These are phyloP conservation scores for Ascochyta pisi DNA, from an alignment of 2,329 filamentous ascomycete species.

Conservation along the genomic window DNA sequence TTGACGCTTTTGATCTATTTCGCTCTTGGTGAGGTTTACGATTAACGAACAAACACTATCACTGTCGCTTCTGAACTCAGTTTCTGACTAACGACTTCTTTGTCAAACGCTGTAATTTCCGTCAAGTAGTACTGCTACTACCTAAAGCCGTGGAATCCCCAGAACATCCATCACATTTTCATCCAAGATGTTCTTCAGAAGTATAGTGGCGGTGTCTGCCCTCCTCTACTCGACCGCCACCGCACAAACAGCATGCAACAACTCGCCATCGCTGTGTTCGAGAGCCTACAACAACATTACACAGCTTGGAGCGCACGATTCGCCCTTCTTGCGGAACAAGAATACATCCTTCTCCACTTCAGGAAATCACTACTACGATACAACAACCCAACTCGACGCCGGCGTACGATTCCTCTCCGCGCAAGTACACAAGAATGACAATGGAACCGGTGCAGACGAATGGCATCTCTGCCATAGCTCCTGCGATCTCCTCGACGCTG, in stretches of 20 bases:
- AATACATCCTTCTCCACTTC: slow-evolving; percentile 67
- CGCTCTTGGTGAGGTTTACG: slow-evolving; percentile 5
- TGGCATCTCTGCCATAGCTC: slow-evolving; percentile 74
- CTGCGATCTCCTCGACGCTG: slow-evolving; percentile 73
- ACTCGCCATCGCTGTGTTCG: slow-evolving; percentile 75
- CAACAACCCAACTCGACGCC: slow-evolving; percentile 71
- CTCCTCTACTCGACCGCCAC: slow-evolving; percentile 37
- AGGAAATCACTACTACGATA: slow-evolving; percentile 78
- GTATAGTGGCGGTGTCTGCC: slow-evolving; percentile 33
- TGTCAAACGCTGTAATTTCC: not conserved
- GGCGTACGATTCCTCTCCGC: slow-evolving; percentile 75
- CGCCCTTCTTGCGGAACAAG: slow-evolving; percentile 71
- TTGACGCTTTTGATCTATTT: slow-evolving; percentile 11
- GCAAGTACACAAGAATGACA: slow-evolving; percentile 70
- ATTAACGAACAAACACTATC: not conserved
- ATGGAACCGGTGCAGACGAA: slow-evolving; percentile 38
- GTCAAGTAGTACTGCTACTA: not conserved
- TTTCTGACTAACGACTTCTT: slow-evolving; percentile 1
- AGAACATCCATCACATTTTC: not conserved
- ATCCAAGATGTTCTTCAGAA: slow-evolving; percentile 41
- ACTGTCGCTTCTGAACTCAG: slow-evolving; percentile 14
- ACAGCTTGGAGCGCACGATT: slow-evolving; percentile 78
- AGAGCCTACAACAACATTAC: slow-evolving; percentile 78
- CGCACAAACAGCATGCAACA: slow-evolving; percentile 71
- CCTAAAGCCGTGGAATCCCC: too few relatives aligned